phyloP scores from a whole-genome alignment of 2,329 filamentous ascomycete species.

The Ascochyta koolunga region DNA sequence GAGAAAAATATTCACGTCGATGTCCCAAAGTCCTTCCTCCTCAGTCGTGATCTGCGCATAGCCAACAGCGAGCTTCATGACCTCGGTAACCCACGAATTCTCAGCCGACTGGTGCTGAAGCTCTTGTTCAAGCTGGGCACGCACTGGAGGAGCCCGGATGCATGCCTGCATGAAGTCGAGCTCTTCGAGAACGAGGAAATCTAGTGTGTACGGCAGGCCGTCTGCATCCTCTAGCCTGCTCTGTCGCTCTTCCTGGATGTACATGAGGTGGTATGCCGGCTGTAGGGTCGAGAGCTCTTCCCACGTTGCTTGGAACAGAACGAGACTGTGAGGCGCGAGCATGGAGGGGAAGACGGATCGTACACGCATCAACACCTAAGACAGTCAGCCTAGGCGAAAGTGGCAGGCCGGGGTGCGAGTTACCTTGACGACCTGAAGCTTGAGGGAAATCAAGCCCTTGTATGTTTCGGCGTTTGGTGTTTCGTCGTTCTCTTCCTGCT shows the following conservation, averaged over 20 bases:
- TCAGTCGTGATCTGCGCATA: slow-evolving; percentile 92
- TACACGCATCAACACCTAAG: slow-evolving; percentile 79
- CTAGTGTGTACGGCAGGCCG: slow-evolving; percentile 89
- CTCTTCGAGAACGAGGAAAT: slow-evolving; percentile 92
- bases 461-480: slow-evolving; percentile 67
- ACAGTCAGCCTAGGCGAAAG: slow-evolving; percentile 51
- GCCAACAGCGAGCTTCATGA: slow-evolving; percentile 82
- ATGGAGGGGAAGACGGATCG: slow-evolving; percentile 81
- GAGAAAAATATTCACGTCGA: slow-evolving; percentile 93
- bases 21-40: slow-evolving; percentile 94
- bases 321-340: slow-evolving; percentile 79
- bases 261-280: slow-evolving; percentile 77
- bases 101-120: slow-evolving; percentile 64
- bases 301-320: slow-evolving; percentile 88
- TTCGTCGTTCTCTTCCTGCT: slow-evolving; percentile 64
- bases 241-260: slow-evolving; percentile 84
- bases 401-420: slow-evolving; percentile 20
- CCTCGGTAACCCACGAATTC: slow-evolving; percentile 78
- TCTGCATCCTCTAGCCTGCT: slow-evolving; percentile 89
- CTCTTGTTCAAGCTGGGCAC: slow-evolving; percentile 84
- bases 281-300: slow-evolving; percentile 79
- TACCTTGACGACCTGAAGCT: slow-evolving; percentile 87
- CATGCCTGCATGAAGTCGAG: slow-evolving; percentile 93
- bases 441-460: slow-evolving; percentile 83
- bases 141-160: slow-evolving; percentile 84